Conservation (phyloP, 306 rosid species). For the Trifolium subterraneum region DNA sequence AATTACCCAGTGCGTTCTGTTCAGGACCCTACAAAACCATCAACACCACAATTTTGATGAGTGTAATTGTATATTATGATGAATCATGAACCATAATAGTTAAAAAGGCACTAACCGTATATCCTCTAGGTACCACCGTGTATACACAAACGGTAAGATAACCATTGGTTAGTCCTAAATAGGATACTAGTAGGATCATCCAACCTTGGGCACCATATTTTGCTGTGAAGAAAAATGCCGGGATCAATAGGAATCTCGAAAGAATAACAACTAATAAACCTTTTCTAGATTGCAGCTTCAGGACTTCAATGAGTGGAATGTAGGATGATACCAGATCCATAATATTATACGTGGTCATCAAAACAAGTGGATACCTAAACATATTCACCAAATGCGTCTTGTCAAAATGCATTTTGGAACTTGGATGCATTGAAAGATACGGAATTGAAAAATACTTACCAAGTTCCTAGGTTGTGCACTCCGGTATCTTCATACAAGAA, state of each 20-base stretch:
- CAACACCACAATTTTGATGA: background rate
- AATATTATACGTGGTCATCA: constrained; percentile 64
- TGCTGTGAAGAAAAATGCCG: constrained; percentile 79
- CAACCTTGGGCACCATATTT: constrained; percentile 82
- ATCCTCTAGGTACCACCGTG: constrained; percentile 71
- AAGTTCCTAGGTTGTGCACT: constrained; percentile 62
- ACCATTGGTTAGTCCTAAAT: constrained; percentile 74
- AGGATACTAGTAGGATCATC: constrained; percentile 74
- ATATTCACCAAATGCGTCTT: background rate
- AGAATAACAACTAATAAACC: constrained; percentile 54
- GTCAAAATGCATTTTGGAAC: background rate
- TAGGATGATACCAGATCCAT: constrained; percentile 67
- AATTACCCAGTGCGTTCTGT: constrained; percentile 3
- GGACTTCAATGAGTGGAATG: constrained; percentile 55
- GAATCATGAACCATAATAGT: background rate
- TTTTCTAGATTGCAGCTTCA: constrained; percentile 72
- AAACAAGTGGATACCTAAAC: constrained; percentile 72
- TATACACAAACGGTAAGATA: constrained; percentile 76
- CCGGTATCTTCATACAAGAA: constrained; percentile 86
- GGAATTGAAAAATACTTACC: constrained; percentile 46
- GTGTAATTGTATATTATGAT: background rate
- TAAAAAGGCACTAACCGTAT: constrained; percentile 49
- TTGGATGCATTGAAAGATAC: background rate
- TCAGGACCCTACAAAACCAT: constrained; percentile 9
- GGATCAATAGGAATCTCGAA: constrained; percentile 63